These are phyloP conservation scores for Phytophthora niederhauseri DNA, from an alignment of 352 stramenopile genomes.

Conservation along the genomic window DNA sequence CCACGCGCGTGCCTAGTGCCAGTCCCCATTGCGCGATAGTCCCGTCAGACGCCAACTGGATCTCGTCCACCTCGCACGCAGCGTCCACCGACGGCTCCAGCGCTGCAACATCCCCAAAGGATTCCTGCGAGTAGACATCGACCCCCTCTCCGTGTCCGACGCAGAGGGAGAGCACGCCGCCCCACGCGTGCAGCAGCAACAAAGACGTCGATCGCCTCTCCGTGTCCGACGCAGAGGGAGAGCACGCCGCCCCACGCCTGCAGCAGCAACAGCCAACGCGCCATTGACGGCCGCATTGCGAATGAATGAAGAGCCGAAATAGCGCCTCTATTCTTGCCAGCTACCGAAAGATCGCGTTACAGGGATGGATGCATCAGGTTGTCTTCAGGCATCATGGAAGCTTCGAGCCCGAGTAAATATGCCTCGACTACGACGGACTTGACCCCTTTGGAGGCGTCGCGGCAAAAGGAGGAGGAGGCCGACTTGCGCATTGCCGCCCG, in stretches of 20 bases:
- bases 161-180: slow-evolving; percentile 10
- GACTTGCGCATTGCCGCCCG: slow-evolving; percentile 35
- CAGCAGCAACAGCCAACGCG: slow-evolving; percentile 11
- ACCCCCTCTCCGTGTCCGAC: neutral
- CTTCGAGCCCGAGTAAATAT: slow-evolving; percentile 14
- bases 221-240: slow-evolving; percentile 6
- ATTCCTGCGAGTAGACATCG: slow-evolving; percentile 20
- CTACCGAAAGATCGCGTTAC: no score
- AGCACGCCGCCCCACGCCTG: slow-evolving; percentile 5
- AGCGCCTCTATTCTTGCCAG: neutral
- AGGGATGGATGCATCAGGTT: no score
- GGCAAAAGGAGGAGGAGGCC: slow-evolving; percentile 54
- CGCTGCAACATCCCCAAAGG: slow-evolving; percentile 4
- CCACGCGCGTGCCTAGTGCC: slow-evolving; percentile 56
- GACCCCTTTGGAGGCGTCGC: slow-evolving; percentile 56
- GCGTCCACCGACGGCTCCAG: slow-evolving; percentile 21
- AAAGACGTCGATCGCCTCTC: slow-evolving; percentile 2
- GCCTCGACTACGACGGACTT: slow-evolving; percentile 34
- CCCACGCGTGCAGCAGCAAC: slow-evolving; percentile 17
- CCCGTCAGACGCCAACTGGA: slow-evolving; percentile 72
- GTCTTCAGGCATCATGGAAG: slow-evolving; percentile 17
- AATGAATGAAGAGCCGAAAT: neutral
- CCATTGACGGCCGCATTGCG: neutral
- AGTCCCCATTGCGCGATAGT: slow-evolving; percentile 56
- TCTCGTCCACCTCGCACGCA: slow-evolving; percentile 64